phyloP scores from a whole-genome alignment of 192 early-diverging fungal species.

The Backusella australiensis region DNA sequence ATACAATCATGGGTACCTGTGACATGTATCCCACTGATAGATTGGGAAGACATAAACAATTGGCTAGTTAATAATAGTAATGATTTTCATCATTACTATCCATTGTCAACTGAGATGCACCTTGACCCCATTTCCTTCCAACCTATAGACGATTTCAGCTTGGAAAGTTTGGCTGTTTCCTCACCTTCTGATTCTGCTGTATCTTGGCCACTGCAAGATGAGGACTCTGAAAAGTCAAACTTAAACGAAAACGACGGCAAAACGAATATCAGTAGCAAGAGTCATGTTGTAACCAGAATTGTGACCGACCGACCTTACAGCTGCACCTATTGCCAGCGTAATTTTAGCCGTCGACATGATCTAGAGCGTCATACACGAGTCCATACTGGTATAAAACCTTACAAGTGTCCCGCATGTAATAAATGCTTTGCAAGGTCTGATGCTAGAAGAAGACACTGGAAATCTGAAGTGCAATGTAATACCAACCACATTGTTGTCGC shows the following conservation, averaged over 20 bases:
- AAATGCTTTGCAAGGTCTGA: conserved; percentile 14
- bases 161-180: background rate
- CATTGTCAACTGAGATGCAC: background rate
- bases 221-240: background rate
- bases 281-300: background rate
- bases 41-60: background rate
- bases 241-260: background rate
- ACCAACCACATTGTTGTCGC: background rate
- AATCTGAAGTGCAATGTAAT: conserved; percentile 15
- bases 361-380: conserved; percentile 23
- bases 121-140: background rate
- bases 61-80: background rate
- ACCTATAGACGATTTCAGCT: background rate
- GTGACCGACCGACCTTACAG: background rate
- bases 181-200: background rate
- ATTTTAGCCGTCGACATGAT: conserved; percentile 23
- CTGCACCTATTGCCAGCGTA: conserved; percentile 13
- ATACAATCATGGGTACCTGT: background rate
- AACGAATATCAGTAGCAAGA: background rate
- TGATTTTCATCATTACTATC: background rate
- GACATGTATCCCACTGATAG: background rate
- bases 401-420: conserved; percentile 14
- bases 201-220: background rate
- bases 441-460: conserved; percentile 19
- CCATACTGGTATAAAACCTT: conserved; percentile 21